These are phyloP conservation scores for Vachellia collinsii DNA, from an alignment of 306 rosid genomes.

Conservation along the genomic window DNA sequence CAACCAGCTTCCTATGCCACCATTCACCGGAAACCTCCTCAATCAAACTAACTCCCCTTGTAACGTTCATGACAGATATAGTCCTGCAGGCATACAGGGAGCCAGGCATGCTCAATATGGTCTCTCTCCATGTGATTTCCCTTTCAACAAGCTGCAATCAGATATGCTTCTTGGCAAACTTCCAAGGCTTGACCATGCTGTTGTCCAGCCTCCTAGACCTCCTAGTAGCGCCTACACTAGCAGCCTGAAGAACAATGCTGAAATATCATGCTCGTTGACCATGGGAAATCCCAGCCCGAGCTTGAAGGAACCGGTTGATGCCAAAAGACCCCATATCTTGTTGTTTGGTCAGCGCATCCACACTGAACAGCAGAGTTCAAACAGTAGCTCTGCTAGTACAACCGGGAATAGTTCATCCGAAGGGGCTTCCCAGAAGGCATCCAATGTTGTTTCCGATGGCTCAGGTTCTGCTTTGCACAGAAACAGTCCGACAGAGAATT, in stretches of 20 bases:
- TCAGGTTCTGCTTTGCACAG: slow-evolving; percentile 53
- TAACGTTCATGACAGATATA: slow-evolving; percentile 46
- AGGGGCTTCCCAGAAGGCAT: slow-evolving; percentile 55
- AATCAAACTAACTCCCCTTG: slow-evolving; percentile 52
- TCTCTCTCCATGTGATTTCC: slow-evolving; percentile 66
- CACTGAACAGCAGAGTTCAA: slow-evolving; percentile 60
- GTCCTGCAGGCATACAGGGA: slow-evolving; percentile 97
- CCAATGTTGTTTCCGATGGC: slow-evolving; percentile 60
- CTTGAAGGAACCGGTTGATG: slow-evolving; percentile 58
- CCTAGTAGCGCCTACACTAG: slow-evolving; percentile 41
- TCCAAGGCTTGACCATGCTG: slow-evolving; percentile 50
- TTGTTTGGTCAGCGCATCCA: slow-evolving; percentile 83
- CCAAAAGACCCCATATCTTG: slow-evolving; percentile 64
- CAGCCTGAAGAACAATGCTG: slow-evolving; percentile 50
- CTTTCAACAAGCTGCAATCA: slow-evolving; percentile 55
- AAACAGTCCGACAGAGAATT: slow-evolving; percentile 63
- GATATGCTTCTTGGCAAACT: slow-evolving; percentile 53
- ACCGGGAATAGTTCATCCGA: slow-evolving; percentile 58
- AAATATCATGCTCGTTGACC: slow-evolving; percentile 59
- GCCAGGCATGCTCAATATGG: slow-evolving; percentile 98
- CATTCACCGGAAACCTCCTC: slow-evolving; percentile 54
- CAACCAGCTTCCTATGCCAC: slow-evolving; percentile 67
- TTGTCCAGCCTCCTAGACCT: slow-evolving; percentile 45
- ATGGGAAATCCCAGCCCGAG: slow-evolving; percentile 53
- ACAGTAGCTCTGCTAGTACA: slow-evolving; percentile 53